Evolutionary conservation across 805 yeast species (phyloP).

Genomic region (Schwanniomyces polymorphus): DNA sequence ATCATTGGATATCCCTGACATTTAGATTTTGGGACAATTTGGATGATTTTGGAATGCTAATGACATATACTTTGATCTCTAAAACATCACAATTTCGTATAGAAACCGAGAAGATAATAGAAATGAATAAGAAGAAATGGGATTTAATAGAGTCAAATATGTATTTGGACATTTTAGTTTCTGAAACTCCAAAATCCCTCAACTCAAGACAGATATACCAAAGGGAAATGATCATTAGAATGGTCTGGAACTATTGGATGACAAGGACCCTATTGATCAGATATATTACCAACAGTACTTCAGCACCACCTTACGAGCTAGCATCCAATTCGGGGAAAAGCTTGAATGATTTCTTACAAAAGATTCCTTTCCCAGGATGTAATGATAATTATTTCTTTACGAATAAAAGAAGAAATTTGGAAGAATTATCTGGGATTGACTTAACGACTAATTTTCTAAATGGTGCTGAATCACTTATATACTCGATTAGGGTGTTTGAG

Average conservation of each 20-base stretch:
- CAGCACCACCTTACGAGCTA: slow-evolving; percentile 7
- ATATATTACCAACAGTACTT: slow-evolving; percentile 19
- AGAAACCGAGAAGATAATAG: slow-evolving; percentile 10
- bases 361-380: slow-evolving; percentile 18
- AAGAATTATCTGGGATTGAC: slow-evolving; percentile 2
- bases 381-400: slow-evolving; percentile 7
- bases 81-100: slow-evolving; percentile 11
- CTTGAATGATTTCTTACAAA: slow-evolving; percentile 7
- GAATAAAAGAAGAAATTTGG: slow-evolving; percentile 9
- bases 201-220: slow-evolving; percentile 21
- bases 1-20: slow-evolving; percentile 19
- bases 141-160: slow-evolving; percentile 16
- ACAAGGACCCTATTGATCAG: slow-evolving; percentile 13
- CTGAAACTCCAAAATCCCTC: slow-evolving; percentile 1
- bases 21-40: slow-evolving; percentile 23
- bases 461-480: slow-evolving; percentile 10
- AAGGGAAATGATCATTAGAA: slow-evolving; percentile 17
- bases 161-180: slow-evolving; percentile 12
- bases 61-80: slow-evolving; percentile 17
- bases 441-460: slow-evolving; percentile 1
- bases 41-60: slow-evolving; percentile 24
- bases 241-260: slow-evolving; percentile 24
- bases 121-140: slow-evolving; percentile 16
- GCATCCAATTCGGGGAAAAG: slow-evolving; percentile 12
- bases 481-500: slow-evolving; percentile 11